Evolutionary conservation across 345 rosid genomes (phyloP), one percentile per base, ranked within the genome.

Genomic region (Erysimum cheiranthoides): DNA sequence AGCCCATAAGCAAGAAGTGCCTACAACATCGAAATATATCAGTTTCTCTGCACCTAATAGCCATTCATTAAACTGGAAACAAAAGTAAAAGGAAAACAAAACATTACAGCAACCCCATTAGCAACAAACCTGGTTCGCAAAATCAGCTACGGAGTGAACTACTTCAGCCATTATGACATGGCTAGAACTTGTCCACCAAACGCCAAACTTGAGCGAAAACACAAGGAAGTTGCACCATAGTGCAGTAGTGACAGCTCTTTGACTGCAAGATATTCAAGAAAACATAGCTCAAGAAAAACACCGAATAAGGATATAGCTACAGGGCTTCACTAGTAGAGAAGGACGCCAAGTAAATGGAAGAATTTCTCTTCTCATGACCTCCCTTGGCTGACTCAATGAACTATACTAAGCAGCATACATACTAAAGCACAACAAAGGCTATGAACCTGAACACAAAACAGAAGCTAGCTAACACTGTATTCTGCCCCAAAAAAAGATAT

Each of bases 121-220:
- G 56, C 3, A 8, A 59, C 46, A 60, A 70, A 92, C 99, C 97
- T 95, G 99, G 82, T 95, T 95, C 50, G 99, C 97, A 73, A 94
- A 89, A 86, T 95, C 99, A 46, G 99, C 97, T 51, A 89, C 70
- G 0, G 99, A 95, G 77, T 95, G 99, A 71, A 92, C 89, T 47
- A 88, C 95, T 84, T 95, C 99, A 63, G 99, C 99, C 78, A 95
- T 66, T 84, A 95, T 86, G 25, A 95, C 99, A 88, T 95, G 97
- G 87, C 99, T 95, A 59, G 97, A 90, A 79, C 91, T 95, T 17
- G 84, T 60, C 50, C 86, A 68, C 97, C 97, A 95, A 71, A 95
- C 99, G 34, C 97, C 93, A 79, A 92, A 90, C 78, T 95, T 95
- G 5, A 95, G 97, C 43, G 99, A 88, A 75, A 95, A 95, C 64